These are phyloP conservation scores for Drechslerella dactyloides DNA, from an alignment of 2,329 filamentous ascomycete species.

Conservation along the genomic window DNA sequence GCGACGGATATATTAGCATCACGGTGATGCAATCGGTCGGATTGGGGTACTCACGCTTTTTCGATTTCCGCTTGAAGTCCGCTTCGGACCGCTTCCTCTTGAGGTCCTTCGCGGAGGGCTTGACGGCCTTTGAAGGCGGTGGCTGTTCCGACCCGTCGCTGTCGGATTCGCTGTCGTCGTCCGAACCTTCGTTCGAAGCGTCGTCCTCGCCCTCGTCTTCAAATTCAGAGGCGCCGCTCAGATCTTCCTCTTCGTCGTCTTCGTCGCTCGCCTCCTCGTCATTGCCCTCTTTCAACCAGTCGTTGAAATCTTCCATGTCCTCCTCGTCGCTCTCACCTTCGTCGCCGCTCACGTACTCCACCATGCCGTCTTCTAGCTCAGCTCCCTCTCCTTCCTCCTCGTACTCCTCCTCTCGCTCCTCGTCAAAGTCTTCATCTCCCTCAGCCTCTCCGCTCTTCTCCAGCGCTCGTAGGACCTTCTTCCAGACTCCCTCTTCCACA, in stretches of 20 bases:
- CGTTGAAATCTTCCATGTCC: slow-evolving; percentile 77
- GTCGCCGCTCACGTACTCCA: slow-evolving; percentile 92
- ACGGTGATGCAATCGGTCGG: neutral
- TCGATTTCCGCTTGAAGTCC: slow-evolving; percentile 52
- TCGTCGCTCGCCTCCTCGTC: slow-evolving; percentile 60
- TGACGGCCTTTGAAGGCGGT: slow-evolving; percentile 47
- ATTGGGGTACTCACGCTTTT: slow-evolving; percentile 54
- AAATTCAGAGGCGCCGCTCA: slow-evolving; percentile 41
- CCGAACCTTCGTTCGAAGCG: slow-evolving; percentile 19
- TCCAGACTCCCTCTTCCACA: slow-evolving; percentile 94
- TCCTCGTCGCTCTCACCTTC: slow-evolving; percentile 80
- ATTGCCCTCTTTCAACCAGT: slow-evolving; percentile 80
- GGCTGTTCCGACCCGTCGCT: slow-evolving; percentile 37
- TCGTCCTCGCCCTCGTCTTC: slow-evolving; percentile 46
- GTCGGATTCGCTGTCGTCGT: slow-evolving; percentile 41
- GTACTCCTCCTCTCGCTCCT: slow-evolving; percentile 80
- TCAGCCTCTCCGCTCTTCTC: slow-evolving; percentile 84
- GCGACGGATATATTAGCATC: slow-evolving; percentile 23
- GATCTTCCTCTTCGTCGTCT: slow-evolving; percentile 23
- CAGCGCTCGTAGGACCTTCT: slow-evolving; percentile 89
- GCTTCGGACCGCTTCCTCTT: slow-evolving; percentile 53
- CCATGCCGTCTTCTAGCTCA: slow-evolving; percentile 70
- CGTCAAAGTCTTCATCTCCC: slow-evolving; percentile 85
- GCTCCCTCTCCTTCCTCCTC: slow-evolving; percentile 72
- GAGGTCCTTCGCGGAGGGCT: slow-evolving; percentile 49